Conservation (phyloP, 805 yeast species). For the Komagataella ulmi region DNA sequence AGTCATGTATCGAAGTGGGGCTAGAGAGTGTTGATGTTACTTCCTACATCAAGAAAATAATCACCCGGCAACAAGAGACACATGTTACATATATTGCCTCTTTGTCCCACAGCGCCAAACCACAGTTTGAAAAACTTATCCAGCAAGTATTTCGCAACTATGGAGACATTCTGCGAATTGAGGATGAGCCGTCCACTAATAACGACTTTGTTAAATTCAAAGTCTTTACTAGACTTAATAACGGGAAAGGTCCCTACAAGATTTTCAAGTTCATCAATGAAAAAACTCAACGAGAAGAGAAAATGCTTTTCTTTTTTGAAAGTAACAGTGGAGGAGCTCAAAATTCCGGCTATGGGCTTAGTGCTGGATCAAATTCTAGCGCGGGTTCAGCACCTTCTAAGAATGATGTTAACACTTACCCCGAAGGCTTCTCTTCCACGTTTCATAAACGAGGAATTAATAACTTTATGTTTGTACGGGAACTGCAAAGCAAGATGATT, state of each 20-base stretch:
- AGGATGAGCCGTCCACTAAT: constrained; percentile 7
- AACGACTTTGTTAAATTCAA: constrained; percentile 14
- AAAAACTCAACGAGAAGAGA: constrained; percentile 15
- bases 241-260: constrained; percentile 14
- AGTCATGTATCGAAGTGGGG: not conserved
- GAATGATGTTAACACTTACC: constrained; percentile 19
- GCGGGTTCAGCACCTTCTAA: not conserved
- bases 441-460: constrained; percentile 33
- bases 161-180: constrained; percentile 10
- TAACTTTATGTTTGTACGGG: constrained; percentile 37
- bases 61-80: constrained; percentile 12
- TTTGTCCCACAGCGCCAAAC: constrained; percentile 12
- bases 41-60: constrained; percentile 13
- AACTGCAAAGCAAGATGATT: constrained; percentile 30
- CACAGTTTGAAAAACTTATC: constrained; percentile 12
- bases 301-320: constrained; percentile 18
- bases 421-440: constrained; percentile 37
- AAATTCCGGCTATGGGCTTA: not conserved
- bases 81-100: constrained; percentile 15
- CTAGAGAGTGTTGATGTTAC: not conserved
- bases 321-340: constrained; percentile 2
- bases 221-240: constrained; percentile 10
- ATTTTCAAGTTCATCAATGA: constrained; percentile 14
- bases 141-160: constrained; percentile 12
- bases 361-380: not conserved